phyloP scores from a whole-genome alignment of 441 rosid species.

The Capsella rubella region DNA sequence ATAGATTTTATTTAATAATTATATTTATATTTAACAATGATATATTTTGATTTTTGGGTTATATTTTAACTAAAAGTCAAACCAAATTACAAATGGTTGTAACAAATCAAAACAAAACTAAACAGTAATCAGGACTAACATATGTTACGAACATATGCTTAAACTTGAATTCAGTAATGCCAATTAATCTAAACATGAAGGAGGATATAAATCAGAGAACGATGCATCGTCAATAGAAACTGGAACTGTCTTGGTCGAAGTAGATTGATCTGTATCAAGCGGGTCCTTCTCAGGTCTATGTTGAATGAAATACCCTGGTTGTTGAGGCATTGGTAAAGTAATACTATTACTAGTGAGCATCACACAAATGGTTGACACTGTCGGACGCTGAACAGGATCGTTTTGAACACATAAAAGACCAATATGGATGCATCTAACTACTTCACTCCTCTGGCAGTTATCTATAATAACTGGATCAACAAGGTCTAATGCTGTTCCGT shows the following conservation, averaged over 20 bases:
- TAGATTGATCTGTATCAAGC: slow-evolving; percentile 4
- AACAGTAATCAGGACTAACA: no score
- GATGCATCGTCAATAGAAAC: not conserved
- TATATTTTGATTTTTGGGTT: no score
- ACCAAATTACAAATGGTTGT: no score
- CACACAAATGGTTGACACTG: slow-evolving; percentile 26
- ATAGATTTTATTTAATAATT: no score
- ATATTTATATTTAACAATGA: no score
- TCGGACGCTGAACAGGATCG: slow-evolving; percentile 44
- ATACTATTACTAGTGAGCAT: slow-evolving; percentile 38
- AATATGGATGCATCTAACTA: slow-evolving; percentile 48
- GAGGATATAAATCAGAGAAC: slow-evolving; percentile 5
- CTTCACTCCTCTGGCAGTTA: slow-evolving; percentile 27
- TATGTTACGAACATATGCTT: not conserved
- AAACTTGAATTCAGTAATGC: not conserved
- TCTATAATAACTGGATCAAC: slow-evolving; percentile 35
- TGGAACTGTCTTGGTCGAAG: not conserved
- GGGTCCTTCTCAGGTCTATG: not conserved
- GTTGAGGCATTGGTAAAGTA: not conserved
- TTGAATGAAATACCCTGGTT: not conserved
- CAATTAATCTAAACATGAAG: not conserved
- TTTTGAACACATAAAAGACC: slow-evolving; percentile 53
- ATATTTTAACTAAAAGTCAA: no score
- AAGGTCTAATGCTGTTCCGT: slow-evolving; percentile 39
- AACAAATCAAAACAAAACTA: no score